phyloP scores from a whole-genome alignment of 1,139 yeast genomes.

The Taphrina wiesneri region DNA sequence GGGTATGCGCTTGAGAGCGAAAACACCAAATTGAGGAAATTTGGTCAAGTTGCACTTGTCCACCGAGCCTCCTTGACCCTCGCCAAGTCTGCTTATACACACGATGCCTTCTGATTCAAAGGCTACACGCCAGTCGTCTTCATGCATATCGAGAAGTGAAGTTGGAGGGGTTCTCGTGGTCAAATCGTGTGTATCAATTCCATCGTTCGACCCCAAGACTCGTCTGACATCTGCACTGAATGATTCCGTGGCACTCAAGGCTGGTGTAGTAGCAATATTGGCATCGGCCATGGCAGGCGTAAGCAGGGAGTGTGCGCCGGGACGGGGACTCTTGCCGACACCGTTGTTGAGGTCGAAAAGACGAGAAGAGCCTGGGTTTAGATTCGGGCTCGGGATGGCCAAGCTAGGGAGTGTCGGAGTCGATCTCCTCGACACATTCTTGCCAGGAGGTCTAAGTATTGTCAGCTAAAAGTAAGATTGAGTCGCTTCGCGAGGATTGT shows the following conservation, averaged over 20 bases:
- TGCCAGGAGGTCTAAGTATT: conserved; percentile 4
- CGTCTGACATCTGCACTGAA: conserved; percentile 31
- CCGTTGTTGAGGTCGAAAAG: background rate
- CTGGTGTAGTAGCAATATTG: background rate
- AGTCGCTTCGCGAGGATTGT: background rate
- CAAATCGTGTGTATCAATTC: background rate
- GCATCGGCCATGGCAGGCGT: conserved; percentile 5
- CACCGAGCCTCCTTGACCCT: conserved; percentile 93
- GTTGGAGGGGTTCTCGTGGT: background rate
- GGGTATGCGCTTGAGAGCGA: conserved; percentile 61
- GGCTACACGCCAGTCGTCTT: conserved; percentile 72
- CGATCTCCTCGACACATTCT: background rate
- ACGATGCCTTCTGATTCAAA: conserved; percentile 61
- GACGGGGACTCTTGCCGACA: background rate
- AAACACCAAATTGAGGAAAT: conserved; percentile 51
- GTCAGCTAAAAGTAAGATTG: background rate
- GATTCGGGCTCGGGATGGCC: background rate
- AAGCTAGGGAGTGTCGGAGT: conserved; percentile 6
- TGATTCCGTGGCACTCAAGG: conserved; percentile 5
- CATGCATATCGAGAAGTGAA: conserved; percentile 59
- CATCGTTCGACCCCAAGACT: conserved; percentile 9
- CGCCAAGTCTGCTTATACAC: conserved; percentile 74
- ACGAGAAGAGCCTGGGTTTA: background rate
- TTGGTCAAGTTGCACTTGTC: conserved; percentile 62
- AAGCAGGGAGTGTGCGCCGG: background rate